Conservation (phyloP, 177 flowering plant genomes). For the Vitis hybrid region DNA sequence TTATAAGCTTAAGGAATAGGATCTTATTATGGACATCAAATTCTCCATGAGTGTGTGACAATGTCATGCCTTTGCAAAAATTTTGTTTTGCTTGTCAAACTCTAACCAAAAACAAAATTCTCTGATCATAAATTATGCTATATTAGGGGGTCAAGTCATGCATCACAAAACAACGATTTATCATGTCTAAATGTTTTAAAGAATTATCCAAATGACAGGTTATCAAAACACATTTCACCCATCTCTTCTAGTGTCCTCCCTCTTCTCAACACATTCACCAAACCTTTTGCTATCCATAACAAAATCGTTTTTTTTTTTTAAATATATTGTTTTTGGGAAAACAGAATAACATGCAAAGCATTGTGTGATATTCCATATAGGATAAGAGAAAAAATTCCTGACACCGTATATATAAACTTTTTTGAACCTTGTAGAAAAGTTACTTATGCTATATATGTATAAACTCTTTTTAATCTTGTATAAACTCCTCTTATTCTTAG, state of each 20-base stretch:
- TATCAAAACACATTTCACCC: constrained; percentile 27
- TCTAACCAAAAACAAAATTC: constrained; percentile 18
- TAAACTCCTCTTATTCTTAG: too few relatives aligned
- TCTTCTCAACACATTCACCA: constrained; percentile 2
- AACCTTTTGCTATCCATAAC: constrained; percentile 46
- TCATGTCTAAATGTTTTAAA: constrained; percentile 13
- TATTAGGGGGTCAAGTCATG: constrained; percentile 40
- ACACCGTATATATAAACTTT: too few relatives aligned
- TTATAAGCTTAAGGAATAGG: constrained; percentile 2
- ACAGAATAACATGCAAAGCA: constrained; percentile 38
- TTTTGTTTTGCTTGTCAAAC: neutral
- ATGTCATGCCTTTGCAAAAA: constrained; percentile 19
- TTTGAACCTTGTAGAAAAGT: neutral
- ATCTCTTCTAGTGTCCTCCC: constrained; percentile 23
- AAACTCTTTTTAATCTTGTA: too few relatives aligned
- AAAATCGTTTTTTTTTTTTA: constrained; percentile 15
- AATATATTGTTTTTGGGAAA: constrained; percentile 31
- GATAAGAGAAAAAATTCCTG: constrained; percentile 15
- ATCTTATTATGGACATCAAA: neutral
- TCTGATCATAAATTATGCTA: constrained; percentile 26
- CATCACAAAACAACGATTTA: constrained; percentile 19
- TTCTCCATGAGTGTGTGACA: constrained; percentile 17
- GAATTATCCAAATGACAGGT: constrained; percentile 26
- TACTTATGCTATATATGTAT: neutral
- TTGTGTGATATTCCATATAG: constrained; percentile 27